Evolutionary conservation across 129 eudicot species (phyloP), one percentile per base, ranked within the genome.

Genomic region (Lactuca saligna): DNA sequence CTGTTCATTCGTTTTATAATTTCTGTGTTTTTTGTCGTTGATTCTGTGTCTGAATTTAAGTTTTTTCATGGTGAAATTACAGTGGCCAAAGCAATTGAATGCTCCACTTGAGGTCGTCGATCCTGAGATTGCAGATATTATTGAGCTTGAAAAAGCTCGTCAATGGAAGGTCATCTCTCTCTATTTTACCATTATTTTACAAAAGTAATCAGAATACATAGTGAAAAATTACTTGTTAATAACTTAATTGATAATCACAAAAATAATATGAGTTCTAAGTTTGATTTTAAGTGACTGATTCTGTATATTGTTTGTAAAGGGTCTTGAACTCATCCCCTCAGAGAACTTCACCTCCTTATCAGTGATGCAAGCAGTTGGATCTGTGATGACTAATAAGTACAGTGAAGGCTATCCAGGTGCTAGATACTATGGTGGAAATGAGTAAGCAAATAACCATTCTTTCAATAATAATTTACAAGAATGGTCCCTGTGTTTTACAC

Each of bases 341-440:
- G 97, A 94, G 82, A 94, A 94, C 72, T 90, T 94, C 77, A 94
- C 99, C 53, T 94, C 99, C 3, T 65, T 90, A 50, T 94, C 99
- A 54, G 99, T 94, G 80, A 94, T 94, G 99, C 96, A 94, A 94
- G 99, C 99, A 37, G 99, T 94, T 74, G 99, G 99, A 53, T 94
- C 97, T 25, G 89, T 94, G 17, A 94, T 94, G 99, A 94, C 97
- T 79, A 94, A 94, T 91, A 94, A 94, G 80, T 94, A 94, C 78
- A 94, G 99, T 80, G 99, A 94, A 87, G 99, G 99, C n/a, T 94
- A 94, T 75, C 99, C 99, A 17, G 99, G 99, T 74, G 99, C 99
- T 54, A 81, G 99, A 87, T 94, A 94, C 82, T 94, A 94, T 69
- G 99, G 99, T 77, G 99, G 99, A 84, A 94, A 94, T 57, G 99